A percentile compares a stretch with the other conserved stretches of the same genome.
phyloP scores from a whole-genome alignment of 768 basidiomycete genomes.

The Punctularia strigosozonata region DNA sequence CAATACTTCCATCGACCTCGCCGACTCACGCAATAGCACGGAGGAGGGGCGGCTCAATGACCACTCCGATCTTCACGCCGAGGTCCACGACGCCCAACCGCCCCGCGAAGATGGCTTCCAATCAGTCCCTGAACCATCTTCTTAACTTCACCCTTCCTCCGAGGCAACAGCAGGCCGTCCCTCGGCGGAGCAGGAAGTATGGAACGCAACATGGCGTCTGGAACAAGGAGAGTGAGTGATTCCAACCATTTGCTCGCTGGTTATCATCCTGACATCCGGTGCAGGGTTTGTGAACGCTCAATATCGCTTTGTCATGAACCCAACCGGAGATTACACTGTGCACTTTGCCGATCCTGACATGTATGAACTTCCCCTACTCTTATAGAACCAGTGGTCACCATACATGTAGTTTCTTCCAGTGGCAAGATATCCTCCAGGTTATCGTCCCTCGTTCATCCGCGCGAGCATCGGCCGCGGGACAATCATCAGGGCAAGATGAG shows the following conservation, averaged over 20 bases:
- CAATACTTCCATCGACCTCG: not conserved
- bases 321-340: slow-evolving; percentile 82
- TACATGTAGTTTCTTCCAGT: slow-evolving; percentile 73
- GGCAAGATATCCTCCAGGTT: slow-evolving; percentile 92
- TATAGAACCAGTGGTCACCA: slow-evolving; percentile 8
- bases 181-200: slow-evolving; percentile 67
- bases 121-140: slow-evolving; percentile 69
- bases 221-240: slow-evolving; percentile 83
- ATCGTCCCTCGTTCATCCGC: slow-evolving; percentile 80
- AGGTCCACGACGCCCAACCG: slow-evolving; percentile 31
- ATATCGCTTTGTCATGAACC: slow-evolving; percentile 93
- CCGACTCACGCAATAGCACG: no score
- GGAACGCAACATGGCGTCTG: slow-evolving; percentile 55
- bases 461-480: slow-evolving; percentile 47
- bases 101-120: slow-evolving; percentile 53
- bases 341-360: slow-evolving; percentile 98
- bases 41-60: no score
- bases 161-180: slow-evolving; percentile 54
- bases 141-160: slow-evolving; percentile 93
- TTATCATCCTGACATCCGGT: slow-evolving; percentile 4
- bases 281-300: slow-evolving; percentile 95
- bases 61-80: slow-evolving; percentile 8
- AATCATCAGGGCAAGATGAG: slow-evolving; percentile 32
- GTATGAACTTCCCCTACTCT: slow-evolving; percentile 30
- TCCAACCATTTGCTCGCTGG: slow-evolving; percentile 9